Base-by-base conservation (phyloP, 768 basidiomycete genomes). In the Leccinum arenicola region DNA sequence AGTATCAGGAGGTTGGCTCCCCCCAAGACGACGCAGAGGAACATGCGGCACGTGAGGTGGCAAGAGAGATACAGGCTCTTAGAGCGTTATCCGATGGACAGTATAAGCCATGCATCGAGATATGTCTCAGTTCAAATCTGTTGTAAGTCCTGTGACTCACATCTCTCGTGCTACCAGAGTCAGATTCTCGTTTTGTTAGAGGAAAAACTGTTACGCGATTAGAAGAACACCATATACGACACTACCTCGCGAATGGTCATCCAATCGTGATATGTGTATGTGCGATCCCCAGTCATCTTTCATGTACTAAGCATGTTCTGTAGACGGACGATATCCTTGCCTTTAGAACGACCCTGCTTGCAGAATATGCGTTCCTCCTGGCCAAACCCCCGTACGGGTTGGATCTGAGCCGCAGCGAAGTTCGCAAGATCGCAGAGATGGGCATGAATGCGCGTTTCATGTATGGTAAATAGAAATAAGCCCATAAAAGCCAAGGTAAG, bases 281-380 rank as follows among this genome's bases (percentile, higher is more conserved):
- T 19, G n/a, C 1, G 6, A 19, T 27, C n/a, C 50, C 33, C 6
- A 52, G 31, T 52, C 10, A 48, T 33, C 35, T 9, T 52, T 17
- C 19, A 14, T 52, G 3, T 4, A 35, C 54, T 66, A 14, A 57
- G 23, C 14, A 35, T 40, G 11, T 17, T n/a, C 21, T 43, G 49
- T 63, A 93, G 91, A 93, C 91, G 33, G 92, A 93, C 68, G 92
- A 94, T 68, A 84, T 80, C 5, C 83, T 94, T 17, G 85, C 86
- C 0, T 93, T 93, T 74, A 82, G 83, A 25, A 93, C 85, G 9
- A 85, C 87, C 3, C 76, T 93, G 2, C 66, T 86, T 0, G 89
- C 78, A 3, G 92, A 94, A 70, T 94, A 94, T 62, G 90, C 91
- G 0, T 75, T 93, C 6, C 81, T 94, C 36, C 76, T 93, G 55